Conservation (phyloP, 140 eudicot genomes). For the Oenanthe javanica region DNA sequence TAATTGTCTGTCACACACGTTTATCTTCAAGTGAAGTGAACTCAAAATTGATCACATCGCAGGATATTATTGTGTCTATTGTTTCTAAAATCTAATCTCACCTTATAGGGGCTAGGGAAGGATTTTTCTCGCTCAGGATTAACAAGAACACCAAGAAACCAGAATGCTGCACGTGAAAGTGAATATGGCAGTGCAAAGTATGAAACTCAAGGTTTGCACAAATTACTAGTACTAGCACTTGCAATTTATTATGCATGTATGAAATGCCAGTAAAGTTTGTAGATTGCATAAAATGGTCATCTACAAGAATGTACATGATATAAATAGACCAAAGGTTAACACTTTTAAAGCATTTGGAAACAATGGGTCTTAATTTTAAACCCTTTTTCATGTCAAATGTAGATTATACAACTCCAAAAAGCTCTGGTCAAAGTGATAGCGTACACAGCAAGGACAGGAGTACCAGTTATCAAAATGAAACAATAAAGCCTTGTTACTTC, state of each 20-base stretch:
- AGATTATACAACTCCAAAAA: conserved; percentile 35
- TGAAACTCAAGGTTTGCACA: conserved; percentile 34
- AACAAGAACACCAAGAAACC: conserved; percentile 20
- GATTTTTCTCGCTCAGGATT: conserved; percentile 30
- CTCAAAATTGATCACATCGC: background rate
- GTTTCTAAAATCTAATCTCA: background rate
- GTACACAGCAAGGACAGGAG: background rate
- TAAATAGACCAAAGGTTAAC: background rate
- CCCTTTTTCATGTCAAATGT: background rate
- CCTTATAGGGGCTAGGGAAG: conserved; percentile 50
- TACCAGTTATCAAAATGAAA: conserved; percentile 22
- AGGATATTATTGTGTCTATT: background rate
- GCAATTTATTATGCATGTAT: background rate
- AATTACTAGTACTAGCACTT: background rate
- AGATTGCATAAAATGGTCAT: background rate
- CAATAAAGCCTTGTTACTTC: conserved; percentile 50
- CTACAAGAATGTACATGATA: background rate
- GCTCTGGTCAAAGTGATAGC: conserved; percentile 17
- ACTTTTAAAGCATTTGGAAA: background rate
- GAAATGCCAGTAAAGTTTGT: background rate
- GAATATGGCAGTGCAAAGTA: conserved; percentile 29
- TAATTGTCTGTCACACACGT: background rate
- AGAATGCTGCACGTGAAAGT: conserved; percentile 25
- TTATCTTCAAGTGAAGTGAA: background rate
- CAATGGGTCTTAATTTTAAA: background rate